Conservation (phyloP, 192 early-diverging fungal species). For the Coemansia sp. region DNA sequence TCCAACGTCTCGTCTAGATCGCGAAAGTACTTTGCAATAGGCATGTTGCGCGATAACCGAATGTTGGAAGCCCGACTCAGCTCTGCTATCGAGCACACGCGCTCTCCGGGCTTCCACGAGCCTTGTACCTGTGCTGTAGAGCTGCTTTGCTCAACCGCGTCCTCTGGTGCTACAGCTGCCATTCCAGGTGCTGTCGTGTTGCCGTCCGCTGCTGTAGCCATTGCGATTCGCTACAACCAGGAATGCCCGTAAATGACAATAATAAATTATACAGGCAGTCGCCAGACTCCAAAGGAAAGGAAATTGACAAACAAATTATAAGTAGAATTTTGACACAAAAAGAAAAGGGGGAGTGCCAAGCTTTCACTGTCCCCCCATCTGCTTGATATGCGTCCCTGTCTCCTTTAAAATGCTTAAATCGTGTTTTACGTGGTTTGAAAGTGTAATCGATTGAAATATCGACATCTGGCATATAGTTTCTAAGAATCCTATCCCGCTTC, state of each 20-base stretch:
- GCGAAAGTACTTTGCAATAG: constrained; percentile 38
- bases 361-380: not conserved
- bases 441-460: not conserved
- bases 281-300: not conserved
- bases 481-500: too few relatives aligned
- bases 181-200: not conserved
- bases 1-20: constrained; percentile 46
- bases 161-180: not conserved
- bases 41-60: constrained; percentile 30
- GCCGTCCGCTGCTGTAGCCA: constrained; percentile 9
- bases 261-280: not conserved
- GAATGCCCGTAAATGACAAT: not conserved
- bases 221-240: not conserved
- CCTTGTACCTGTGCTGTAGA: not conserved
- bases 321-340: too few relatives aligned
- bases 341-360: not conserved
- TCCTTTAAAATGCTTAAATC: not conserved
- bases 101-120: constrained; percentile 46
- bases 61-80: constrained; percentile 41
- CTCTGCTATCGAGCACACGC: constrained; percentile 43
- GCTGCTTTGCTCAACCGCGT: not conserved
- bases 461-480: too few relatives aligned
- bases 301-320: not conserved
- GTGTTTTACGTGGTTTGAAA: not conserved
- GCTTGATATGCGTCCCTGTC: not conserved